A percentile compares a stretch with the other conserved stretches of the same genome.
Conservation (phyloP, 2,329 filamentous ascomycete species). For the Teratosphaeria destructans region DNA sequence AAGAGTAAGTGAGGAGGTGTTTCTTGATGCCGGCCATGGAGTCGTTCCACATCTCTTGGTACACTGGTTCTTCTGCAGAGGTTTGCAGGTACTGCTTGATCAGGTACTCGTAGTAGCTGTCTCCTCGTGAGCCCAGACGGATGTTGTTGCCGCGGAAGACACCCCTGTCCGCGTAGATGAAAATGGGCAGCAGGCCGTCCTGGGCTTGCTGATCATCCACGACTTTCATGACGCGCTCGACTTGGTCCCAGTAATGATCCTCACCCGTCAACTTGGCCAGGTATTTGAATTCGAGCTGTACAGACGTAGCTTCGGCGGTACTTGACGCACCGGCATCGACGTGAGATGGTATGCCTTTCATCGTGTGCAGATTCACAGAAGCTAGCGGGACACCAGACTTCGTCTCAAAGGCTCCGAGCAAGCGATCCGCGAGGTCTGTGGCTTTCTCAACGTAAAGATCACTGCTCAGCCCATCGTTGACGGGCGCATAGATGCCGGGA, state of each 20-base stretch:
- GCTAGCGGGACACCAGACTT: constrained; percentile 79
- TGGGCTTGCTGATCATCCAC: constrained; percentile 70
- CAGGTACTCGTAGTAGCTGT: constrained; percentile 98
- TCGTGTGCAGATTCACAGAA: constrained; percentile 75
- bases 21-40: constrained; percentile 76
- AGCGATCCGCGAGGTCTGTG: constrained; percentile 77
- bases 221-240: constrained; percentile 82
- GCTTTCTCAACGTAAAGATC: constrained; percentile 95
- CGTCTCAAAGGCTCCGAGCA: constrained; percentile 81
- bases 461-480: constrained; percentile 63
- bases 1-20: constrained; percentile 82
- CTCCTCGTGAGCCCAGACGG: constrained; percentile 81
- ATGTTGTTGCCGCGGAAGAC: constrained; percentile 77
- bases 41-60: constrained; percentile 89
- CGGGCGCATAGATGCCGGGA: constrained; percentile 61
- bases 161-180: constrained; percentile 68
- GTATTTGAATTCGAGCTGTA: constrained; percentile 97
- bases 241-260: constrained; percentile 81
- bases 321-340: constrained; percentile 79
- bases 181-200: constrained; percentile 86
- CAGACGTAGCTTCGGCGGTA: constrained; percentile 80
- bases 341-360: constrained; percentile 68
- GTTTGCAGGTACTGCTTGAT: constrained; percentile 98
- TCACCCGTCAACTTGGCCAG: constrained; percentile 90
- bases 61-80: constrained; percentile 71